Evolutionary conservation across 495 filamentous ascomycete species (phyloP).

Genomic region (Hyphodiscus hymeniophilus): DNA sequence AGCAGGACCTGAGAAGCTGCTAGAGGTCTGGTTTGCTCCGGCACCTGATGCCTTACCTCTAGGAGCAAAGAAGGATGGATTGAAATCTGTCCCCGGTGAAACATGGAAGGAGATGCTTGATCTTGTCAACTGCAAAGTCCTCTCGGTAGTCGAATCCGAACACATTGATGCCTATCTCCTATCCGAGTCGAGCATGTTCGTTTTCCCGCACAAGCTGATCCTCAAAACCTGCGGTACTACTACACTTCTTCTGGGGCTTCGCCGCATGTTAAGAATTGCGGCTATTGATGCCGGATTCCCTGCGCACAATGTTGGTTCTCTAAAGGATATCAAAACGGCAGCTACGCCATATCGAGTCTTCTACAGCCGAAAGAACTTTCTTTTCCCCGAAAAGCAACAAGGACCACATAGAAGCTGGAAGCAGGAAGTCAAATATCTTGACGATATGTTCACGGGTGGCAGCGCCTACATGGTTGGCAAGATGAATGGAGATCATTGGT

Average conservation of each 20-base stretch:
- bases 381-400: slow-evolving; percentile 90
- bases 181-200: slow-evolving; percentile 99
- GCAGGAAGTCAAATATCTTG: slow-evolving; percentile 85
- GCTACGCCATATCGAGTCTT: slow-evolving; percentile 93
- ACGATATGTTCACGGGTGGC: slow-evolving; percentile 81
- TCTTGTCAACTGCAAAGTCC: slow-evolving; percentile 94
- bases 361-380: slow-evolving; percentile 97
- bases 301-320: slow-evolving; percentile 2
- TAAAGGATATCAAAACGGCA: slow-evolving; percentile 48
- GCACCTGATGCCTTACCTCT: slow-evolving; percentile 65
- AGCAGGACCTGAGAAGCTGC: slow-evolving; percentile 86
- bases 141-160: slow-evolving; percentile 91
- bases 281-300: slow-evolving; percentile 82
- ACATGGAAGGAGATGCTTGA: slow-evolving; percentile 97
- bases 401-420: slow-evolving; percentile 97
- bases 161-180: slow-evolving; percentile 95
- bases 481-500: slow-evolving; percentile 99
- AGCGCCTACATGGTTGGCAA: slow-evolving; percentile 99
- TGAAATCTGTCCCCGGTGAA: slow-evolving; percentile 78
- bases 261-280: slow-evolving; percentile 84
- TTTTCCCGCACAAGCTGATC: slow-evolving; percentile 97
- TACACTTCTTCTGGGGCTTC: slow-evolving; percentile 81
- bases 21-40: slow-evolving; percentile 97
- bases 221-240: slow-evolving; percentile 99
- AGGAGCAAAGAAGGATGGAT: slow-evolving; percentile 59